phyloP scores from a whole-genome alignment of 768 basidiomycete genomes.

The Pisolithus microcarpus region DNA sequence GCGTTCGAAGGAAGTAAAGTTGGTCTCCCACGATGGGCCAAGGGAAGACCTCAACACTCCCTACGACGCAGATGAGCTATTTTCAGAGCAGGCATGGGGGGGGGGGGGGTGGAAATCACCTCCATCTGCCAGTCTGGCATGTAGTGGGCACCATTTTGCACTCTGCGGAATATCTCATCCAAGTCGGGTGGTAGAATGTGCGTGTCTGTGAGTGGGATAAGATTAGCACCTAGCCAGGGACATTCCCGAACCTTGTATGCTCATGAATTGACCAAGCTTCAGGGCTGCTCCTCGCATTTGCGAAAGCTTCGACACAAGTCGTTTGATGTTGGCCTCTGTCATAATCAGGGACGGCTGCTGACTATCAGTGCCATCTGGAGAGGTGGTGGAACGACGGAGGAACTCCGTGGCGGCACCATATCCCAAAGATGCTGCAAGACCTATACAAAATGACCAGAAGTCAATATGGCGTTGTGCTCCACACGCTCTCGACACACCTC shows the following conservation, averaged over 20 bases:
- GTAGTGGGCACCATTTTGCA: constrained; percentile 94
- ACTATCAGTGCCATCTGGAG: constrained; percentile 21
- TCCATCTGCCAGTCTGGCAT: constrained; percentile 99
- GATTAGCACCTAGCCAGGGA: background rate
- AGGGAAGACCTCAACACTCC: constrained; percentile 71
- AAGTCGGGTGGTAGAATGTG: constrained; percentile 82
- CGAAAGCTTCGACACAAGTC: constrained; percentile 87
- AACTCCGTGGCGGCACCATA: constrained; percentile 88
- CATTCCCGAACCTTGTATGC: constrained; percentile 69
- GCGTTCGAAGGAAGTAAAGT: constrained; percentile 72
- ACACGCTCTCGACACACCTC: constrained; percentile 45
- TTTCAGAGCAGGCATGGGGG: background rate
- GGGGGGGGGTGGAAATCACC: constrained; percentile 41
- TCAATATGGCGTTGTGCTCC: background rate
- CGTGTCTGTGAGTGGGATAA: constrained; percentile 51
- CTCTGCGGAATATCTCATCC: constrained; percentile 80
- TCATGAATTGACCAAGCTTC: constrained; percentile 95
- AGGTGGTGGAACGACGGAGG: constrained; percentile 55
- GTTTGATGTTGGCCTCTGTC: constrained; percentile 84
- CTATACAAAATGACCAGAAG: constrained; percentile 33
- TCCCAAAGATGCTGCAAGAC: constrained; percentile 82
- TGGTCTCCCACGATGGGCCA: constrained; percentile 63
- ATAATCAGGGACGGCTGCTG: constrained; percentile 58
- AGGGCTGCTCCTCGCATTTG: constrained; percentile 95
- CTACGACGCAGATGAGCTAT: constrained; percentile 21